Evolutionary conservation across 2,329 filamentous ascomycete species (phyloP), one percentile per base, ranked within the genome.

Genomic region (Rutstroemia sp.): DNA sequence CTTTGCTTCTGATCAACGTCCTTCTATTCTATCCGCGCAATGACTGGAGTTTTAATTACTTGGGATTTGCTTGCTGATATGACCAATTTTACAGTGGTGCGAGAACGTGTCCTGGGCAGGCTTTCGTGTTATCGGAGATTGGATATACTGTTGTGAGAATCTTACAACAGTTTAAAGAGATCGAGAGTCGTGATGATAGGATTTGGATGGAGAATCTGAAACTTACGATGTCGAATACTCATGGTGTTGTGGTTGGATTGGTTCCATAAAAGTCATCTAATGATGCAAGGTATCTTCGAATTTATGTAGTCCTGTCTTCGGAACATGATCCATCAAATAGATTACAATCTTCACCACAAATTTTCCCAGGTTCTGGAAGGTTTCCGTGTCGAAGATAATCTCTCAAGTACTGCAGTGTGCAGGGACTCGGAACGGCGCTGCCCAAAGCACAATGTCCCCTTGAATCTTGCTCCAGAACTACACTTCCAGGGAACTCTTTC

Each of bases 1-100:
- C 25, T 8, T 27, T 27, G 25, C 25, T 27, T 27, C 25, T 27
- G 25, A 27, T 27, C 7, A 27, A 27, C 25, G 25, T 27, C 25
- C 25, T 8, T 27, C 25, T 27, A 27, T 6, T 27, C 7, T 27
- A 1, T 27, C 25, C 25, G 7, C 25, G 7, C 25, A 27, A 7
- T 27, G 25, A 27, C 25, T 27, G 25, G 25, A 27, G 7, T 6
- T 8, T 6, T 27, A 27, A 27, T 27, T 27, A 8, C 25, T 27
- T 27, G 25, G 7, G 25, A 2, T 6, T 27, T 27, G 25, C 6
- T 27, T 27, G 25, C 25, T 27, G 25, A 27, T 27, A 7, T 27
- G 25, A 27, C 25, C 7, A 8, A 6, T 88, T 88, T 70, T 87
- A 86, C 66, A 82, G 83, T 7, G 85, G 84, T 0, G 82, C 85